Conservation (phyloP, 306 rosid genomes). For the Vigna hirtella region DNA sequence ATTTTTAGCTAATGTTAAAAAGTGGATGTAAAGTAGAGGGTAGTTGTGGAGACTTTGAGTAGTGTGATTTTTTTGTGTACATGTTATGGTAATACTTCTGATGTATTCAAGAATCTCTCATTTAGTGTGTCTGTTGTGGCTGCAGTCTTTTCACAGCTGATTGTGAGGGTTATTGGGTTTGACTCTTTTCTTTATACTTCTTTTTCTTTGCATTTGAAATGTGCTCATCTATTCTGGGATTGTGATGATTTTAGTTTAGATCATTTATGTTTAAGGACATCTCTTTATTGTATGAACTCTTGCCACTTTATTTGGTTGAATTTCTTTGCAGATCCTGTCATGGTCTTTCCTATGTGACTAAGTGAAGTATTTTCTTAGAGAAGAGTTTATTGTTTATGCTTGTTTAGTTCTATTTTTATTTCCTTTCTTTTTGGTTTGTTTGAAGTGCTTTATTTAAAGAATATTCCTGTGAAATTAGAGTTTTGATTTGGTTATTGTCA, state of each 20-base stretch:
- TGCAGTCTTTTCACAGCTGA: neutral
- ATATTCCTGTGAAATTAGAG: neutral
- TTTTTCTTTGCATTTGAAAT: slow-evolving; percentile 33
- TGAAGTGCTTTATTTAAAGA: neutral
- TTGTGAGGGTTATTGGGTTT: neutral
- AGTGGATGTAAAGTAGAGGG: neutral
- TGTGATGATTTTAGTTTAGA: neutral
- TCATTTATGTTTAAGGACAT: neutral
- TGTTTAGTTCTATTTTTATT: neutral
- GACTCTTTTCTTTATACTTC: slow-evolving; percentile 13
- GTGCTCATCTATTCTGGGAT: neutral
- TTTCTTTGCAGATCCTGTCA: neutral
- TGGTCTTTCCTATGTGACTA: neutral
- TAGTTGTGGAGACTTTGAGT: neutral
- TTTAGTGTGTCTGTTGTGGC: neutral
- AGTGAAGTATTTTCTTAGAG: neutral
- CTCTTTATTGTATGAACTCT: neutral
- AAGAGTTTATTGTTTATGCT: neutral
- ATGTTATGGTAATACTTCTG: neutral
- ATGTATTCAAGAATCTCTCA: neutral
- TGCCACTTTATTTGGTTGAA: neutral
- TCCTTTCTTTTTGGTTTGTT: neutral
- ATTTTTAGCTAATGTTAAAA: neutral
- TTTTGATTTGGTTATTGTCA: neutral
- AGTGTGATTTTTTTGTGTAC: neutral